Percentiles rank a stretch among this genome's conserved stretches.
These are phyloP conservation scores for Orbilia brochopaga DNA, from an alignment of 2,329 filamentous ascomycete genomes.

Conservation along the genomic window DNA sequence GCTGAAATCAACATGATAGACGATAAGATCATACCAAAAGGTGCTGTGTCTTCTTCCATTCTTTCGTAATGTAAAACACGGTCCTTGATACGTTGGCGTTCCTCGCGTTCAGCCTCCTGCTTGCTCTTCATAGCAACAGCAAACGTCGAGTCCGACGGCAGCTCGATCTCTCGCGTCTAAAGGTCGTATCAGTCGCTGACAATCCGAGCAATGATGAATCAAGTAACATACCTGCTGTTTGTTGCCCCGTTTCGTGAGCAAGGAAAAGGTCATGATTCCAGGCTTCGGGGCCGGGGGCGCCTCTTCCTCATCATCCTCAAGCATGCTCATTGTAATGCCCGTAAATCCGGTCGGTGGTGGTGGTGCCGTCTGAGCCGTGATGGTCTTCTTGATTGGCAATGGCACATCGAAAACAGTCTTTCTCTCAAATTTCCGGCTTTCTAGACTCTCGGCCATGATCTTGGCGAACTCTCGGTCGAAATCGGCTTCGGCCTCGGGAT, in stretches of 20 bases:
- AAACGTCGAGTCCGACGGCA: conserved; percentile 82
- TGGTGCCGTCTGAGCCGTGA: conserved; percentile 54
- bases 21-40: conserved; percentile 18
- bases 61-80: conserved; percentile 92
- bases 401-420: conserved; percentile 96
- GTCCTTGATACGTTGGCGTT: conserved; percentile 98
- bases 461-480: conserved; percentile 98
- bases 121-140: conserved; percentile 95
- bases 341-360: conserved; percentile 17
- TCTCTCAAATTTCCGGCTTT: conserved; percentile 93
- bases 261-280: conserved; percentile 90
- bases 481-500: conserved; percentile 93
- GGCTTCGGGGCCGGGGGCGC: conserved; percentile 24
- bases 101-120: conserved; percentile 91
- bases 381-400: conserved; percentile 74
- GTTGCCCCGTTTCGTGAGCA: conserved; percentile 95
- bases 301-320: conserved; percentile 43
- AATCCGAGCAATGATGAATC: background rate
- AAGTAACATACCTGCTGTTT: conserved; percentile 80
- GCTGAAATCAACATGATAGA: conserved; percentile 34
- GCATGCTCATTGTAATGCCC: conserved; percentile 47
- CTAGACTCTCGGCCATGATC: conserved; percentile 96
- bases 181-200: background rate
- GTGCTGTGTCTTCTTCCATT: conserved; percentile 66
- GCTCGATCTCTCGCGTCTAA: conserved; percentile 54